Base-by-base conservation (phyloP, 192 early-diverging fungal species). In the Coemansia sp. region DNA sequence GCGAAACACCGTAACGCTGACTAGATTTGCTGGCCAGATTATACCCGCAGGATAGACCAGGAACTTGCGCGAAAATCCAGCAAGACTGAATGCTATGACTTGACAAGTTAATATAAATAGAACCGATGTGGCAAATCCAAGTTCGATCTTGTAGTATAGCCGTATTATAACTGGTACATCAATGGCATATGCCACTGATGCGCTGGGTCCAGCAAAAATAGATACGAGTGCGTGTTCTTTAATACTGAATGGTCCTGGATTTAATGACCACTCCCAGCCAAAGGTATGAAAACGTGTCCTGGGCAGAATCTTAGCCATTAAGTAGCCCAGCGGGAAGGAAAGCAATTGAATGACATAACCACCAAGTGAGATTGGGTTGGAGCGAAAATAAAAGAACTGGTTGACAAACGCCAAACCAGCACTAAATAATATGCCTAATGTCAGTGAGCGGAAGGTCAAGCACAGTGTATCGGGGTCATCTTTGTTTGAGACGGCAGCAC, bases 181-280 rank as follows among this genome's bases (percentile, higher is more conserved):
- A 64, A 91, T 90, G 2, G 89, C 91, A 72, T 93, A 92, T 46
- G 89, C 85, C 27, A 36, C 88, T 88, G 13, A 87, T 38, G 36
- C 90, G 33, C 88, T 89, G 18, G 90, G 86, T 38, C 88, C 89
- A 54, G 90, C 90, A 76, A 94, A 90, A 49, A 95, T 86, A 18
- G 89, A 89, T 38, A 94, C 91, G 18, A 97, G 81, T 1, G 91
- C 94, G 71, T 95, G 93, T 67, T 95, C 96, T 75, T 97, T 97
- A 70, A 94, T 89, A 67, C 85, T 89, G 84, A 96, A 96, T 18
- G 91, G 94, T 0, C 95, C 95, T 0, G 92, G 91, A 66, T 96
- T 96, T 34, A 94, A 85, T 24, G 83, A 54, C 83, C 83, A 85
- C 41, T 74, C 57, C 63, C 66, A 80, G 18, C 88, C 82, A 69